phyloP scores from a whole-genome alignment of 257 asterid species.

The Schizonepeta tenuifolia region DNA sequence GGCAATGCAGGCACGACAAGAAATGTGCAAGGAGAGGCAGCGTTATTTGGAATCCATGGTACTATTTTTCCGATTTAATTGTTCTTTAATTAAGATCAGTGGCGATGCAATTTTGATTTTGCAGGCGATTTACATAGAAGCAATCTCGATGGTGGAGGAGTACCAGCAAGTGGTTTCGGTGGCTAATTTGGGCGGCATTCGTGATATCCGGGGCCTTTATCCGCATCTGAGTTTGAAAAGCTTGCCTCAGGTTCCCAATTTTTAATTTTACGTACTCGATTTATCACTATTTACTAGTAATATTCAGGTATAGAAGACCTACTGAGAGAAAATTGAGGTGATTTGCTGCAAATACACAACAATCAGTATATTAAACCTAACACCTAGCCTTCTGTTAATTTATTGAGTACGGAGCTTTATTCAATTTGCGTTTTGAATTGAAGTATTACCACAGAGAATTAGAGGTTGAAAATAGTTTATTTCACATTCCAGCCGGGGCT shows the following conservation, averaged over 20 bases:
- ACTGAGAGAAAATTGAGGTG: neutral
- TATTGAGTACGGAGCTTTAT: neutral
- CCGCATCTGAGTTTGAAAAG: constrained; percentile 77
- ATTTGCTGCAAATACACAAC: constrained; percentile 1
- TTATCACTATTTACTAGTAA: neutral
- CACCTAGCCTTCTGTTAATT: neutral
- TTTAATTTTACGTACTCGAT: neutral
- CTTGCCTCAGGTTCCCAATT: constrained; percentile 70
- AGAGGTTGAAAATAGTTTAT: constrained; percentile 25
- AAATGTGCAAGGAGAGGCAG: constrained; percentile 95
- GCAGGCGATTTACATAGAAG: constrained; percentile 87
- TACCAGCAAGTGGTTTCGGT: constrained; percentile 84
- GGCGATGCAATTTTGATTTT: constrained; percentile 16
- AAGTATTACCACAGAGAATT: neutral
- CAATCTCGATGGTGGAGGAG: constrained; percentile 96
- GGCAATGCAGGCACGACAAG: constrained; percentile 86
- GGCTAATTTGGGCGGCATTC: constrained; percentile 73
- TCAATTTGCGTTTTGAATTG: neutral
- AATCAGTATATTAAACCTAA: no score
- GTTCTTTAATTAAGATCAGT: neutral
- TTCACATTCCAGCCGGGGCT: no score
- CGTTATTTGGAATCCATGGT: constrained; percentile 92
- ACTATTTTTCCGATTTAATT: constrained; percentile 22
- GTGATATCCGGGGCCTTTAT: constrained; percentile 72
- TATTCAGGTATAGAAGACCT: neutral